Base-by-base conservation (phyloP, 306 rosid genomes). In the Vachellia pachyceras region DNA sequence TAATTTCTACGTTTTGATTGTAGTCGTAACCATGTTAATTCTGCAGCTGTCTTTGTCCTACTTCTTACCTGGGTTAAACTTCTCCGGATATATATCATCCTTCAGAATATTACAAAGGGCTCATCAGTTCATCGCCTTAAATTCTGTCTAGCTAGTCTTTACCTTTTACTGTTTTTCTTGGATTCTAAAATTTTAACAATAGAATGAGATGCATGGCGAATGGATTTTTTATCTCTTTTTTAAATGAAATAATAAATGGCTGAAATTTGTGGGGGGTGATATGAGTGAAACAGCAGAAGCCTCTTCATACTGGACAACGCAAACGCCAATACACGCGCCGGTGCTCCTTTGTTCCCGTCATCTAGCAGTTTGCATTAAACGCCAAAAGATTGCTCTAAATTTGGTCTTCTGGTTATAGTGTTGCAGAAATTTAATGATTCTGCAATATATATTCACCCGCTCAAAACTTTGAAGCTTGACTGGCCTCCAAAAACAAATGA, bases 271-370 rank as follows among this genome's bases (percentile, higher is more conserved):
- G 52, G 77, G 3, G 66, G n/a, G 60, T 29, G 33, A 29, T 29
- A 50, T 2, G 55, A 50, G 23, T n/a, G 63, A 55, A 12, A 33
- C 23, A 20, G 29, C 63, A 55, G 63, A 55, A 55, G 20, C 46
- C 70, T 44, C 73, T 70, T 57, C 61, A 29, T 55, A 79, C 77
- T 58, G 49, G 77, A 77, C 61, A 33, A 42, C 40, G 40, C 70
- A 69, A 57, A 57, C 60, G 60, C 77, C 82, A 79, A 25, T 11
- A 29, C 36, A 23, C 47, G 4, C 5, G 74, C 69, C 58, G n/a
- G 22, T 15, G 49, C 57, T 44, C 49, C 61, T 58, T n/a, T 69
- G 33, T 37, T 54, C 46, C 67, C 46, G 33, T 78, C 55, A 39
- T 78, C 4, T 54, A 37, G 46, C 69, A 50, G 15, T 77, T 49